phyloP scores from a whole-genome alignment of 2,329 filamentous ascomycete genomes.

The Albophoma yamanashiensis region DNA sequence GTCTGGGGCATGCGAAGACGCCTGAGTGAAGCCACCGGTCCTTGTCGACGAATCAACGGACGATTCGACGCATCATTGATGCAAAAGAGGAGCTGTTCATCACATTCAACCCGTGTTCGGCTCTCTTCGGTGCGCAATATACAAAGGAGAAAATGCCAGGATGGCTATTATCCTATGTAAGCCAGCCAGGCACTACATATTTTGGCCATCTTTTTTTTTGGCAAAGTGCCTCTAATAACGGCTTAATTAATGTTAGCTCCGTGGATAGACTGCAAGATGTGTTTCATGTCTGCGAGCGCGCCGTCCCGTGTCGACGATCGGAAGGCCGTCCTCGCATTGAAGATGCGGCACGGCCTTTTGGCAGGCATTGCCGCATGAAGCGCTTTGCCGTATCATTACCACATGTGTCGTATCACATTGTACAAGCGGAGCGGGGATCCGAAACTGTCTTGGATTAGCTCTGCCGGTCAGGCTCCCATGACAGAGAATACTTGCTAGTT shows the following conservation, averaged over 20 bases:
- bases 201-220: not conserved
- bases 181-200: not conserved
- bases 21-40: not conserved
- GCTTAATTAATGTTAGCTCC: not conserved
- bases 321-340: not conserved
- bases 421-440: not conserved
- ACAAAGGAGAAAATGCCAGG: not conserved
- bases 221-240: not conserved
- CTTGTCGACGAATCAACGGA: not conserved
- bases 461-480: not conserved
- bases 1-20: not conserved
- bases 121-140: not conserved
- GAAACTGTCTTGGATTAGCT: not conserved
- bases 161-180: not conserved
- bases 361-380: not conserved
- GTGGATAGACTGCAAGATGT: not conserved
- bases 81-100: not conserved
- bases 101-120: not conserved
- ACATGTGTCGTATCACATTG: not conserved
- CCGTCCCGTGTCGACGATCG: not conserved
- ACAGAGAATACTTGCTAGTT: not conserved
- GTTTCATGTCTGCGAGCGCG: not conserved
- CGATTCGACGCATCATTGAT: not conserved
- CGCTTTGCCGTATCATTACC: not conserved
- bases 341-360: not conserved